These are phyloP conservation scores for Saccharomyces mikatae DNA, from an alignment of 805 yeast genomes.

Conservation along the genomic window DNA sequence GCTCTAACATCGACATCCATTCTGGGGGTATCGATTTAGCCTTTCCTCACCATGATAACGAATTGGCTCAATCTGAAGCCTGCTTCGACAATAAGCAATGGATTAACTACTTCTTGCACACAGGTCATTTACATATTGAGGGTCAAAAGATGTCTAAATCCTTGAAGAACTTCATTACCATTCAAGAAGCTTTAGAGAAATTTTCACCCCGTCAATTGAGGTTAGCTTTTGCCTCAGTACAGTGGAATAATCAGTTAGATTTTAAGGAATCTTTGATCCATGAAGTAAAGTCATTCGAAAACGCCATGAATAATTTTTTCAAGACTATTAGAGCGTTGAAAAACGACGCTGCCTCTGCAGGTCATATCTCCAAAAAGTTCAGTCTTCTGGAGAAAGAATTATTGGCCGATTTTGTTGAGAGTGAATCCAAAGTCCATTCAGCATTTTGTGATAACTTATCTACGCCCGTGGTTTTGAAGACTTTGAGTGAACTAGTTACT, in stretches of 20 bases:
- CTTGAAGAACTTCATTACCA: conserved; percentile 88
- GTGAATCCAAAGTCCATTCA: conserved; percentile 56
- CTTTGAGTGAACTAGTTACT: conserved; percentile 60
- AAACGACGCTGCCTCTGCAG: conserved; percentile 39
- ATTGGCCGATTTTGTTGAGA: conserved; percentile 38
- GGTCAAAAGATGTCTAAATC: conserved; percentile 98
- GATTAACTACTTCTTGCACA: conserved; percentile 94
- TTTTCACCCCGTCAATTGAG: conserved; percentile 79
- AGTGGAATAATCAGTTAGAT: conserved; percentile 89
- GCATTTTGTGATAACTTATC: conserved; percentile 86
- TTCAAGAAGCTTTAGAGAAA: conserved; percentile 72
- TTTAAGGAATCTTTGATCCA: conserved; percentile 73
- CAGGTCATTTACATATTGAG: conserved; percentile 95
- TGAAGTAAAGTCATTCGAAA: conserved; percentile 73
- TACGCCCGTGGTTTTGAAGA: conserved; percentile 65
- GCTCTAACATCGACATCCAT: conserved; percentile 82
- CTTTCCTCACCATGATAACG: conserved; percentile 98
- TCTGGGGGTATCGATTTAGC: conserved; percentile 96
- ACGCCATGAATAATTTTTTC: conserved; percentile 73
- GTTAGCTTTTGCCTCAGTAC: conserved; percentile 80
- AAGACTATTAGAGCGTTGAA: conserved; percentile 76
- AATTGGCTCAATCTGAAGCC: conserved; percentile 94
- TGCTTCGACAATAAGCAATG: conserved; percentile 83
- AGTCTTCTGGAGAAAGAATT: conserved; percentile 48
- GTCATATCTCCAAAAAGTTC: conserved; percentile 55